Evolutionary conservation across 345 rosid species (phyloP), one percentile per base, ranked within the genome.

Genomic region (Carallia pectinifolia): DNA sequence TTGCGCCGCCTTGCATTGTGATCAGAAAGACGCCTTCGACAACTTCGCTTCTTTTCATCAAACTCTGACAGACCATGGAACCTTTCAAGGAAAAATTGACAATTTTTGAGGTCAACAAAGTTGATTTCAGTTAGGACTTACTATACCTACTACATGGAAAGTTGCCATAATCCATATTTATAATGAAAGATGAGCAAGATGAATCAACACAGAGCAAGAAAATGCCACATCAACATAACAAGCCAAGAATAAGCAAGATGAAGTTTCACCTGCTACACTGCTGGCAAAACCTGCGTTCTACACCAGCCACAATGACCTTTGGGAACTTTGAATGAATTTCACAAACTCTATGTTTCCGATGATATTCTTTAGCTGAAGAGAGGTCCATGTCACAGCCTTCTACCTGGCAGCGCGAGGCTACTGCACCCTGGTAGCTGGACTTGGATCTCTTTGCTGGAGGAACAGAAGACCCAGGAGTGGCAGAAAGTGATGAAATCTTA

Each of bases 1-100:
- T 91, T 94, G 72, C 98, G 94, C n/a, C 98, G 95, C 77, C 98
- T 85, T 70, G 97, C 97, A 87, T 94, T 94, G 72, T 94, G 98
- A 84, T 94, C 95, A 65, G 89, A 88, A 66, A 91, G 92, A 62
- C 97, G 95, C 69, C 85, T 79, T 40, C 98, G 90, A 61, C 98
- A 94, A 81, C 98, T 94, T 56, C 96, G 83, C 83, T 91, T 94
- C 85, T 86, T 90, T 71, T 86, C 96, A 82, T 94, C 98, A 75
- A 94, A 94, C 74, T 94, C 98, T 30, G 89, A 78, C 66, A 87
- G 85, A 36, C 90, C 81, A 68, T 94, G 98, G 79, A 94, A 91
- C 90, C 98, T 94, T 77, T 30, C 52, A 77, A 81, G 69, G 38
- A 50, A 58, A 37, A 64, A 65, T 48, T 60, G 62, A 53, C 39